phyloP scores from a whole-genome alignment of 345 rosid species.

The Eutrema yunnanense region DNA sequence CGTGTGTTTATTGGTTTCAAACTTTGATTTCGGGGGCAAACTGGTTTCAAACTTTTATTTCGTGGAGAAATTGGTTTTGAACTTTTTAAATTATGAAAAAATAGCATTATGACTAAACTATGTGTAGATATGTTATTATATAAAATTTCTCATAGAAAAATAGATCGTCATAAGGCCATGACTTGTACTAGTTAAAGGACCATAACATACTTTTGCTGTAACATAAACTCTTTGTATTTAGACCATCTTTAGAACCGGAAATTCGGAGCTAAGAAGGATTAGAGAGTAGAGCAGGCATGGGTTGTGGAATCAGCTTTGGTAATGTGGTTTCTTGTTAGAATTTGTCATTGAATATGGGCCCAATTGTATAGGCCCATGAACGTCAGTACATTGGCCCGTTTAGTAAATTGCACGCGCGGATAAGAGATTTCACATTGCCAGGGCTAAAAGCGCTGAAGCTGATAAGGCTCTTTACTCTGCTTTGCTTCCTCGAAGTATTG shows the following conservation, averaged over 20 bases:
- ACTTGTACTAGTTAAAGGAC: background rate
- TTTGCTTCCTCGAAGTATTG: background rate
- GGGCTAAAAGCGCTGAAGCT: background rate
- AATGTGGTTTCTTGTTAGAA: background rate
- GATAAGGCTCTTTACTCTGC: constrained; percentile 30
- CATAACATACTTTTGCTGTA: background rate
- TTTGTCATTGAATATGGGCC: background rate
- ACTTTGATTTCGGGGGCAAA: too few species aligned
- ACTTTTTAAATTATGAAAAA: too few species aligned
- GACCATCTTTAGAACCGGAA: background rate
- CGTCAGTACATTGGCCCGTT: background rate
- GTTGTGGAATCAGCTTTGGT: background rate
- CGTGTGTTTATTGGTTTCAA: too few species aligned
- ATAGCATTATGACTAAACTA: too few species aligned
- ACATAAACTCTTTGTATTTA: background rate
- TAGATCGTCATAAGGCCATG: too few species aligned
- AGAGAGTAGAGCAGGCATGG: background rate
- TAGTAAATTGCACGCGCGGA: background rate
- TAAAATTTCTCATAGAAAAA: too few species aligned
- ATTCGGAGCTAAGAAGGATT: background rate
- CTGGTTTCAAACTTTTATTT: too few species aligned
- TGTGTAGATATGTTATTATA: too few species aligned
- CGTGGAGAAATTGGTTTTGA: too few species aligned
- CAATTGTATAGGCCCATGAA: background rate
- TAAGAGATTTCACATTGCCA: background rate